Evolutionary conservation across 169 alveolate species (phyloP).

Genomic region (Theileria sp.): DNA sequence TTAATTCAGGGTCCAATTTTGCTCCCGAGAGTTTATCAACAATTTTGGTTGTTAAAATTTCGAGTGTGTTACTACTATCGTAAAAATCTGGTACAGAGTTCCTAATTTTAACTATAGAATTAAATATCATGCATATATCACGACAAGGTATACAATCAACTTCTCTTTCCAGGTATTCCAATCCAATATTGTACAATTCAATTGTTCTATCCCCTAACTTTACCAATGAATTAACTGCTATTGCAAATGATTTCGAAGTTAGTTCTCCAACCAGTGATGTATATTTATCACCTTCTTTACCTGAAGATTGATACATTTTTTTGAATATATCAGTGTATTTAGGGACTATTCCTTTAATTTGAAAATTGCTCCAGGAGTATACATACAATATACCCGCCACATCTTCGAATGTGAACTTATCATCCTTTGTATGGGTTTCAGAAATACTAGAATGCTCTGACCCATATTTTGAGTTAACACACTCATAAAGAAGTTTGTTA

Average conservation of each 20-base stretch:
- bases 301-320: constrained; percentile 1
- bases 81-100: background rate
- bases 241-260: constrained; percentile 39
- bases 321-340: constrained; percentile 15
- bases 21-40: background rate
- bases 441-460: background rate
- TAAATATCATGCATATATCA: constrained; percentile 55
- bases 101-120: constrained; percentile 15
- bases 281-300: background rate
- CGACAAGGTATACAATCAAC: background rate
- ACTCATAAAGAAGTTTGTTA: background rate
- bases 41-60: background rate
- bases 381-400: constrained; percentile 51
- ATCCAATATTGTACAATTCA: constrained; percentile 9
- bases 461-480: background rate
- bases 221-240: constrained; percentile 41
- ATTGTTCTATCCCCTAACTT: constrained; percentile 33
- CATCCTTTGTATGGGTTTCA: background rate
- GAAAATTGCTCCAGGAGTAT: constrained; percentile 9
- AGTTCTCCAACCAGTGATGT: background rate
- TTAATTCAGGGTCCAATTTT: background rate
- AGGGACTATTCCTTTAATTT: background rate
- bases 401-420: constrained; percentile 52
- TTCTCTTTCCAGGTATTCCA: constrained; percentile 14
- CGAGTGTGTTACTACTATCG: background rate